Evolutionary conservation across 176 grass and related monocot species (phyloP).

Genomic region (Sorghum bicolor): DNA sequence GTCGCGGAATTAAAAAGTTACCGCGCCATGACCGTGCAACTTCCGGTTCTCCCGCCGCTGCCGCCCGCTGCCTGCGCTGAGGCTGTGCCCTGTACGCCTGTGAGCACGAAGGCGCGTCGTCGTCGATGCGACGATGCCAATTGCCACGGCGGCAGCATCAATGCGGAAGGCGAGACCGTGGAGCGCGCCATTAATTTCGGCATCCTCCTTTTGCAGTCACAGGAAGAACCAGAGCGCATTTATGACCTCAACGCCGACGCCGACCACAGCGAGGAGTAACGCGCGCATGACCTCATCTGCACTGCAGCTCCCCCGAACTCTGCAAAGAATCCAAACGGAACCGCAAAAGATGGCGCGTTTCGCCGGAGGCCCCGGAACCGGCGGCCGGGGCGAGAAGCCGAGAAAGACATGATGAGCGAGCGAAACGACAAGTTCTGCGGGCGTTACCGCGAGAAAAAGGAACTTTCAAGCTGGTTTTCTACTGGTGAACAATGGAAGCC

Average conservation of each 20-base stretch:
- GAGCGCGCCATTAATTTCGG: conserved; percentile 32
- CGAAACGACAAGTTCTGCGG: neutral
- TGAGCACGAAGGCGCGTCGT: neutral
- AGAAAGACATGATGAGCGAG: neutral
- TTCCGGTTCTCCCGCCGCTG: neutral
- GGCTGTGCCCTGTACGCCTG: too few relatives aligned
- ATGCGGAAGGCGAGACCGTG: conserved; percentile 8
- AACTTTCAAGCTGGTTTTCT: conserved; percentile 16
- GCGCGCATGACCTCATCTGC: conserved; percentile 11
- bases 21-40: neutral
- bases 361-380: neutral
- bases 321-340: neutral
- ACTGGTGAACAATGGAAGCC: conserved; percentile 8
- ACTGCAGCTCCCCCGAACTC: neutral
- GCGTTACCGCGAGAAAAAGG: neutral
- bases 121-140: neutral
- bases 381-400: neutral
- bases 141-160: neutral
- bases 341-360: neutral
- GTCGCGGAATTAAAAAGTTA: neutral
- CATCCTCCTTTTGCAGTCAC: conserved; percentile 29
- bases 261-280: neutral
- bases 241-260: conserved; percentile 6
- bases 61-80: too few relatives aligned
- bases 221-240: conserved; percentile 41